Percentiles rank a stretch among this genome's conserved stretches.
Evolutionary conservation across 2,329 filamentous ascomycete genomes (phyloP).

Genomic region (Ciborinia camelliae): DNA sequence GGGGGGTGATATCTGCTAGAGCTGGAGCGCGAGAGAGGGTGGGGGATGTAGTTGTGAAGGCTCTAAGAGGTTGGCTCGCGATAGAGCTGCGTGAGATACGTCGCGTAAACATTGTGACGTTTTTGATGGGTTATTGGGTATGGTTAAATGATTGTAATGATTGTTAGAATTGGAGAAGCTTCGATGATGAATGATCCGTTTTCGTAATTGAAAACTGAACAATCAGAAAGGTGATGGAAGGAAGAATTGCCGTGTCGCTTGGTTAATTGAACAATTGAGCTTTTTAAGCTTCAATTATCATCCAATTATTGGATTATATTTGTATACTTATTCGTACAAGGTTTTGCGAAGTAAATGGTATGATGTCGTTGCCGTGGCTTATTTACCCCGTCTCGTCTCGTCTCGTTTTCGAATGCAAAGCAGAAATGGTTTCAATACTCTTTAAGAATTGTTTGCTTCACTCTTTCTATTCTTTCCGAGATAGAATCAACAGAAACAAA

Average conservation of each 20-base stretch:
- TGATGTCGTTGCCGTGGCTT: not conserved
- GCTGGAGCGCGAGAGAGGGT: conserved; percentile 57
- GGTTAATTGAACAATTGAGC: conserved; percentile 1
- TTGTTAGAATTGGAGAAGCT: not conserved
- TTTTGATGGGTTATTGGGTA: conserved; percentile 1
- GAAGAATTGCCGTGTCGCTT: conserved; percentile 4
- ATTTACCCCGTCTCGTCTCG: not conserved
- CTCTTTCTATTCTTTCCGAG: not conserved
- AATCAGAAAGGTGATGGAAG: not conserved
- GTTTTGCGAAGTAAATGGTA: not conserved
- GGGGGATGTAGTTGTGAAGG: conserved; percentile 54
- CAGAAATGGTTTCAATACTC: conserved; percentile 15
- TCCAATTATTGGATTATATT: not conserved
- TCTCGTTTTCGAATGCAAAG: conserved; percentile 20
- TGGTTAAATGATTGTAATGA: not conserved
- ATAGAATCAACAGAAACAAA: conserved; percentile 17
- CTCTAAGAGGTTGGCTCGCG: conserved; percentile 43
- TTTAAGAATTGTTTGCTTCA: not conserved
- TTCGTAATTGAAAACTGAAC: not conserved
- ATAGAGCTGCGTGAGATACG: conserved; percentile 29
- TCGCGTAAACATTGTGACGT: conserved; percentile 33
- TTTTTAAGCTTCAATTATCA: not conserved
- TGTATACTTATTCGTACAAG: not conserved
- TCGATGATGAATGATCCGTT: not conserved
- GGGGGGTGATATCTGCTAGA: conserved; percentile 77